A percentile compares a stretch with the other conserved stretches of the same genome.
Evolutionary conservation across 1,139 yeast genomes (phyloP).

Genomic region (Nematodospora anomalae): DNA sequence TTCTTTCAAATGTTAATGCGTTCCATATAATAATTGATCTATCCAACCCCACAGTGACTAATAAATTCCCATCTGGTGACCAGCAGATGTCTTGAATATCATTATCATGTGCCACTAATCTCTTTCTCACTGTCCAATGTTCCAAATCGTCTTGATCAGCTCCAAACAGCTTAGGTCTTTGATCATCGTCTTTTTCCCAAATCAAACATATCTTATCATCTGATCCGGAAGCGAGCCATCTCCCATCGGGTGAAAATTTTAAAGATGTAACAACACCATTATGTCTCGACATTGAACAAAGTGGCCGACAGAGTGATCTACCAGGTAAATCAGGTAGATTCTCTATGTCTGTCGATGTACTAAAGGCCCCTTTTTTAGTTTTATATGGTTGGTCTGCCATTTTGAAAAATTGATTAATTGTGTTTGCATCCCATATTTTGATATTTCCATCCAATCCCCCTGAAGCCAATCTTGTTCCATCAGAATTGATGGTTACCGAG

Average conservation of each 20-base stretch:
- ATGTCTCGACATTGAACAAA: conserved; percentile 81
- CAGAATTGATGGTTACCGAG: conserved; percentile 76
- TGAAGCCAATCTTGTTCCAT: conserved; percentile 83
- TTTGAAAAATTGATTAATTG: conserved; percentile 23
- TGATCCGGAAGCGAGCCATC: conserved; percentile 89
- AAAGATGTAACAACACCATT: conserved; percentile 94
- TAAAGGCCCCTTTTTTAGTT: conserved; percentile 3
- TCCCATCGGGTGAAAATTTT: conserved; percentile 87
- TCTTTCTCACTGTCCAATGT: conserved; percentile 89
- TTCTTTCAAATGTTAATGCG: conserved; percentile 85
- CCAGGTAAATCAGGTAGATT: conserved; percentile 26
- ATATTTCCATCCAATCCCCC: conserved; percentile 97
- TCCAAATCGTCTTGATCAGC: conserved; percentile 68
- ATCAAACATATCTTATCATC: conserved; percentile 90
- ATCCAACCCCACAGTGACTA: conserved; percentile 93
- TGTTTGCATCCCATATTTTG: conserved; percentile 79
- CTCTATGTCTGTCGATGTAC: conserved; percentile 2
- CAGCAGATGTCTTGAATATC: conserved; percentile 97
- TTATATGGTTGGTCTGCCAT: conserved; percentile 8
- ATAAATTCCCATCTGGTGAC: conserved; percentile 90
- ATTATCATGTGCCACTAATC: conserved; percentile 93
- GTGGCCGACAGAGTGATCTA: conserved; percentile 50
- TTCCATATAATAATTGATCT: conserved; percentile 92
- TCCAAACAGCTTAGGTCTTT: conserved; percentile 46
- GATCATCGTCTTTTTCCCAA: conserved; percentile 75